Evolutionary conservation across 2,329 filamentous ascomycete genomes (phyloP), one percentile per base, ranked within the genome.

Genomic region (Scedosporium minutisporum): DNA sequence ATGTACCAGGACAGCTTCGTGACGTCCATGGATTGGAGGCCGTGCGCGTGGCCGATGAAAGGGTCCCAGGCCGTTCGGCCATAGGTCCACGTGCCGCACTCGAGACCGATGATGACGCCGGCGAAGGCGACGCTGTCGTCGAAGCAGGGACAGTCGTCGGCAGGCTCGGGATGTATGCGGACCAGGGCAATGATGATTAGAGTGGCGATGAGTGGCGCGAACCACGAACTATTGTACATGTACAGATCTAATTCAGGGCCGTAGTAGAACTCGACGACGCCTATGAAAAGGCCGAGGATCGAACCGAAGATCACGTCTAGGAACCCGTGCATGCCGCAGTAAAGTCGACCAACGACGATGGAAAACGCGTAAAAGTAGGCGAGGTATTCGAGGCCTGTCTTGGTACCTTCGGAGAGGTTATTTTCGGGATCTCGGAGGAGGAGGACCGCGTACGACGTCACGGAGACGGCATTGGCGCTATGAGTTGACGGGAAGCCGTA

Each of bases 301-400:
- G 88, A 91, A 6, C 95, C 95, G 63, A 95, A 75, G 14, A 95
- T 76, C 25, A 97, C 92, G 74, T 99, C 95, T 53, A 95, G 80
- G 75, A 97, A 96, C 10, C 95, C 95, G 75, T 99, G 95, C 95
- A 99, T 99, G 65, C 95, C 95, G 71, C 95, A 99, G 77, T 99
- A 97, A 42, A 99, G 80, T 21, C 95, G 87, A 5, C 95, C 95
- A 65, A 97, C 78, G 48, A 97, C 84, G 70, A 99, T 97, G 27
- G 93, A 97, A 12, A 85, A 77, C 41, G 90, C 91, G 72, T 97
- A 99, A 68, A 91, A 87, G 73, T 95, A 96, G 48, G 88, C 87
- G 5, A 90, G 74, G 4, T 76, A 73, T 71, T 95, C 89, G 27
- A 96, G 77, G 3, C 81, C 74, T 3, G 87, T 65, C 67, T 84